phyloP scores from a whole-genome alignment of 352 stramenopile genomes.

The Phytopythium boreale region DNA sequence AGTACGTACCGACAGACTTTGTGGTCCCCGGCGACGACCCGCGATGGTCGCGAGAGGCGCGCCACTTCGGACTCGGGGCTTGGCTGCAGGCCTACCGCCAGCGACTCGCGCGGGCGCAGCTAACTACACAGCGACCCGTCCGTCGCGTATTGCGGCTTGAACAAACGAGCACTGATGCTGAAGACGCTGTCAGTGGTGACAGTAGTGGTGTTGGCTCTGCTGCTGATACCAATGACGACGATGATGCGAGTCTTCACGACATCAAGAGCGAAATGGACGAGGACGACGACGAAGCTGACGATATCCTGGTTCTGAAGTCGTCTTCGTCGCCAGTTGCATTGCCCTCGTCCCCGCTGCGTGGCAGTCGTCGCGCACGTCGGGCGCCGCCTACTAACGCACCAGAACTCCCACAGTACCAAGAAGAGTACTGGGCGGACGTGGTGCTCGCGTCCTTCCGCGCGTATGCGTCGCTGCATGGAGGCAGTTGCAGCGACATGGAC shows the following conservation, averaged over 20 bases:
- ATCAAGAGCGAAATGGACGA: background rate
- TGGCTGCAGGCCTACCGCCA: slow-evolving; percentile 72
- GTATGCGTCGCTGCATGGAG: slow-evolving; percentile 41
- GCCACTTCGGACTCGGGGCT: slow-evolving; percentile 84
- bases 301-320: background rate
- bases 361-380: background rate
- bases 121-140: background rate
- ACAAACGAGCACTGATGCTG: background rate
- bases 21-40: slow-evolving; percentile 69
- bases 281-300: background rate
- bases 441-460: slow-evolving; percentile 56
- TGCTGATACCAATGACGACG: background rate
- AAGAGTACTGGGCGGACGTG: slow-evolving; percentile 76
- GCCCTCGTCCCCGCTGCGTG: background rate
- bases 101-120: background rate
- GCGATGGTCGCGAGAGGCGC: slow-evolving; percentile 83
- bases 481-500: slow-evolving; percentile 55
- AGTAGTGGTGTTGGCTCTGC: background rate
- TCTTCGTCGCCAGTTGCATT: background rate
- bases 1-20: slow-evolving; percentile 62
- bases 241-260: background rate
- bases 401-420: slow-evolving; percentile 42
- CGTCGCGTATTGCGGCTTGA: background rate
- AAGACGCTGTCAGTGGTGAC: slow-evolving; percentile 16
- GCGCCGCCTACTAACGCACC: background rate